Percentiles rank a stretch among this genome's conserved stretches.
Conservation (phyloP, 73 alveolate genomes). For the Tetrahymena malaccensis region DNA sequence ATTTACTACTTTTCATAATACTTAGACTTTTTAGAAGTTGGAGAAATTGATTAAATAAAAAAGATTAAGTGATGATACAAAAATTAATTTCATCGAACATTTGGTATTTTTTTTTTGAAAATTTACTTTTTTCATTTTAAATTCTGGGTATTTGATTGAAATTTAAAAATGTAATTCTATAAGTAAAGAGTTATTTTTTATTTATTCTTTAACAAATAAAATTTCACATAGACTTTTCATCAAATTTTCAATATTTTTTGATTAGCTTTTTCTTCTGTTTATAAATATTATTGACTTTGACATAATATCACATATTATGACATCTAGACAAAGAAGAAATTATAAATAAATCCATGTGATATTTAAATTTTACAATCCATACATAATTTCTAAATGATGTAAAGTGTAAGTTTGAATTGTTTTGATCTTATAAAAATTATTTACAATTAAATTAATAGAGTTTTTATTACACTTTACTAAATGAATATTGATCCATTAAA, state of each 20-base stretch:
- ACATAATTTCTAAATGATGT: not conserved
- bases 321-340: not conserved
- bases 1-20: too few species aligned
- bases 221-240: not conserved
- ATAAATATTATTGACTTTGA: not conserved
- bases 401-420: not conserved
- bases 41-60: too few species aligned
- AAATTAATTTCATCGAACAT: too few species aligned
- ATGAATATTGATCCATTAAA: not conserved
- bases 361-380: not conserved
- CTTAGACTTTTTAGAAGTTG: too few species aligned
- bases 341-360: not conserved
- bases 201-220: not conserved
- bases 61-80: too few species aligned
- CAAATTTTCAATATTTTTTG: too few species aligned
- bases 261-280: too few species aligned
- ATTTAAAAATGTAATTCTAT: not conserved
- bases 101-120: too few species aligned
- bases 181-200: not conserved
- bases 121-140: too few species aligned
- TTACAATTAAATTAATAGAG: not conserved
- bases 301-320: too few species aligned
- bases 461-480: not conserved
- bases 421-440: too few species aligned
- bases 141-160: not conserved